These are phyloP conservation scores for Phytophthora colocasiae DNA, from an alignment of 352 stramenopile species.

Conservation along the genomic window DNA sequence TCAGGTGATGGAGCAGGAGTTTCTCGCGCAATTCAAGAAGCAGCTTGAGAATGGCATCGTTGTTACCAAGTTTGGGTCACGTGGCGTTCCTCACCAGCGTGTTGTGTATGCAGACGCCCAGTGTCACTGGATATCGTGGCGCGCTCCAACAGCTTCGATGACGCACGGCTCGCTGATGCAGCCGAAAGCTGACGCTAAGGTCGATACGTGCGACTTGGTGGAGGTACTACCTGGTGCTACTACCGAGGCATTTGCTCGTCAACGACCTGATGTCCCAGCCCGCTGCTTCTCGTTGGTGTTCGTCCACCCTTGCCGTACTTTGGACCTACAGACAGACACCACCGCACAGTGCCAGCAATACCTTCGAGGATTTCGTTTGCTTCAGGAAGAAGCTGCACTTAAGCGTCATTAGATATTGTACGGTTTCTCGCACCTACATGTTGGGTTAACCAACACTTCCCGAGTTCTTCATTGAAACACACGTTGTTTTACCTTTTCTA, in stretches of 20 bases:
- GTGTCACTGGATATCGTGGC: slow-evolving; percentile 72
- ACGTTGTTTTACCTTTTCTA: slow-evolving; percentile 7
- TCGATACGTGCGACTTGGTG: slow-evolving; percentile 59
- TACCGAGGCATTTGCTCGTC: slow-evolving; percentile 56
- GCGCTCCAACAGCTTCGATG: slow-evolving; percentile 30
- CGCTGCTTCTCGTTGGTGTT: slow-evolving; percentile 79
- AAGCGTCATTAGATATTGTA: slow-evolving; percentile 36
- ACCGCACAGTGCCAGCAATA: slow-evolving; percentile 52
- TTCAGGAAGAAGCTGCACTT: slow-evolving; percentile 52
- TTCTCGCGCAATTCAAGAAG: slow-evolving; percentile 65
- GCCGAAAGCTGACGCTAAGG: slow-evolving; percentile 54
- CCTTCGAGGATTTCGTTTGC: slow-evolving; percentile 64
- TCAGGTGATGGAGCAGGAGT: slow-evolving; percentile 48
- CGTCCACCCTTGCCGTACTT: slow-evolving; percentile 69
- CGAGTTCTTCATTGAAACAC: no score
- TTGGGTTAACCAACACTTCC: neutral
- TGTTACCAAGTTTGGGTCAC: slow-evolving; percentile 64
- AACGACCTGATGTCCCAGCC: slow-evolving; percentile 37
- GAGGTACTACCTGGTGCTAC: slow-evolving; percentile 54
- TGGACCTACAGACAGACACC: slow-evolving; percentile 71
- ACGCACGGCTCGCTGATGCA: slow-evolving; percentile 33
- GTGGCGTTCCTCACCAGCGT: slow-evolving; percentile 51
- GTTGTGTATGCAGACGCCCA: slow-evolving; percentile 64
- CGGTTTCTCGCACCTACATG: neutral
- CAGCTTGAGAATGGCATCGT: slow-evolving; percentile 56